Evolutionary conservation across 1,284 basidiomycete species (phyloP).

Genomic region (Naganishia cerealis): DNA sequence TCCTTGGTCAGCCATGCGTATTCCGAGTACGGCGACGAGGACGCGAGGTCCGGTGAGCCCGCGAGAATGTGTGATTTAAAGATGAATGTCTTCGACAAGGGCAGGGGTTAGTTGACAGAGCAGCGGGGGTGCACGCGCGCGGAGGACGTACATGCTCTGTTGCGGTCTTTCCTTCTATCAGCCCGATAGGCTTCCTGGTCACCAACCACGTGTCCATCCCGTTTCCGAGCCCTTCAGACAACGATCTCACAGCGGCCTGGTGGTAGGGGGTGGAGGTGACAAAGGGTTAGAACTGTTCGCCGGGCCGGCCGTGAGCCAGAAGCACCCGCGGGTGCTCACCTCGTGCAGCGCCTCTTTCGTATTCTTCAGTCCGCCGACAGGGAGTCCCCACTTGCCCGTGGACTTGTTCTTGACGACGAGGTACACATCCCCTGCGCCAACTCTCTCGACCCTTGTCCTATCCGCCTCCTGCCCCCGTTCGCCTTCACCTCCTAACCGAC

Average conservation of each 20-base stretch:
- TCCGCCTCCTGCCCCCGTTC: slow-evolving; percentile 57
- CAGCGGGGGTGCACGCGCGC: background rate
- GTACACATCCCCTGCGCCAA: slow-evolving; percentile 81
- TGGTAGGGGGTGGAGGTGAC: background rate
- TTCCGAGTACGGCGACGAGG: slow-evolving; percentile 8
- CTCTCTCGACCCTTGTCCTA: slow-evolving; percentile 72
- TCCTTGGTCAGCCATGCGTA: slow-evolving; percentile 35
- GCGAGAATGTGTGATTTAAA: slow-evolving; percentile 52
- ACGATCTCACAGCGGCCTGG: slow-evolving; percentile 44
- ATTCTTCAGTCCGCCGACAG: slow-evolving; percentile 48
- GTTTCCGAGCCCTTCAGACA: slow-evolving; percentile 42
- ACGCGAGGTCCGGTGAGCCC: slow-evolving; percentile 42
- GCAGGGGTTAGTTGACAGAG: background rate
- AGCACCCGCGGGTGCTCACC: slow-evolving; percentile 5
- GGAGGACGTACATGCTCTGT: slow-evolving; percentile 47
- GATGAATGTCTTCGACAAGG: slow-evolving; percentile 48
- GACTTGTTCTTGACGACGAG: slow-evolving; percentile 66
- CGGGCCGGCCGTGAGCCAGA: too few relatives aligned
- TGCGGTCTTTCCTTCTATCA: slow-evolving; percentile 40
- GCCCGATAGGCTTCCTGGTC: slow-evolving; percentile 51
- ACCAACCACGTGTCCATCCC: slow-evolving; percentile 54
- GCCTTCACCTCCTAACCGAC: slow-evolving; percentile 66
- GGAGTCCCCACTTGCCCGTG: slow-evolving; percentile 76
- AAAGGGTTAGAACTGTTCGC: background rate
- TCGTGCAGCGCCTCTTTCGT: slow-evolving; percentile 46